Conservation (phyloP, 305 asterid genomes). For the Fraxinus sp. region DNA sequence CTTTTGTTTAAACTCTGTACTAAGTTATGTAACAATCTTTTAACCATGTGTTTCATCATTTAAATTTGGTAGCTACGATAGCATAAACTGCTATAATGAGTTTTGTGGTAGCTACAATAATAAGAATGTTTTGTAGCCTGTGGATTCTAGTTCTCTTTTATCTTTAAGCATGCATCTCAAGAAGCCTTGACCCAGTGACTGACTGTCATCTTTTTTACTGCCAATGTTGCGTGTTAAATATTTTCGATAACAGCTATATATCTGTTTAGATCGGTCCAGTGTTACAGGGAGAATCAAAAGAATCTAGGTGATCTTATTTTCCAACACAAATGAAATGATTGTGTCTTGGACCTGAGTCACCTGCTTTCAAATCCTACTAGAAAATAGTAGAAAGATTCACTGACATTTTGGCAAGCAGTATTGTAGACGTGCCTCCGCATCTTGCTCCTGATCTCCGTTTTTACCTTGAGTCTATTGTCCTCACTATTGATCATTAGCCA, state of each 20-base stretch:
- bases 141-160: neutral
- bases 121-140: neutral
- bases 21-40: neutral
- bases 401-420: neutral
- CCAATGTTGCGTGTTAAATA: neutral
- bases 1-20: neutral
- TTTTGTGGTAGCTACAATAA: neutral
- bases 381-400: neutral
- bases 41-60: neutral
- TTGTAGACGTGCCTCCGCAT: neutral
- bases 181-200: neutral
- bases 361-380: neutral
- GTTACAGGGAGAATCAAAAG: neutral
- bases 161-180: slow-evolving; percentile 1
- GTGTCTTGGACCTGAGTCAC: neutral
- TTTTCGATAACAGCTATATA: neutral
- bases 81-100: neutral
- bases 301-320: neutral
- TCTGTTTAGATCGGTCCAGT: neutral
- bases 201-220: neutral
- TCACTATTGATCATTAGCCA: neutral
- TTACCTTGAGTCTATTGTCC: neutral
- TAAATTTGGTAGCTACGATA: neutral
- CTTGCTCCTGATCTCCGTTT: neutral
- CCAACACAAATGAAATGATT: neutral